These are phyloP conservation scores for Sporothrix protearum DNA, from an alignment of 2,329 filamentous ascomycete species.

Conservation along the genomic window DNA sequence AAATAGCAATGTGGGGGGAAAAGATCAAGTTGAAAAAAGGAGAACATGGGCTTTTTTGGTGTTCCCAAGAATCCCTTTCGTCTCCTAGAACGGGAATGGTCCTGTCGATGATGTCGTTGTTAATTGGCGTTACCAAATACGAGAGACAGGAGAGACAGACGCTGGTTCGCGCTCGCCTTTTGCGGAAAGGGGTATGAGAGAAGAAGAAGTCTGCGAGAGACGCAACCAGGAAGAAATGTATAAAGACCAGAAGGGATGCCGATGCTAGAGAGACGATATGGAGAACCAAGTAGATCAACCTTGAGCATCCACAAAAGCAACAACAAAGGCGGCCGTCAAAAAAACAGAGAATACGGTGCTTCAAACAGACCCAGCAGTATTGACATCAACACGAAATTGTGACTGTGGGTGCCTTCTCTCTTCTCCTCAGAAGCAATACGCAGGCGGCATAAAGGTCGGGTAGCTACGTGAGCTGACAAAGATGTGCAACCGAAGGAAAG, in stretches of 20 bases:
- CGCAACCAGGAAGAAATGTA: neutral
- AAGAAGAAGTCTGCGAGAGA: neutral
- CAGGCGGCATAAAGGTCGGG: neutral
- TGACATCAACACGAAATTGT: neutral
- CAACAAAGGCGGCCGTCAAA: no score
- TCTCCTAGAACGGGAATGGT: slow-evolving; percentile 11
- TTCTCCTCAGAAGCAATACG: neutral
- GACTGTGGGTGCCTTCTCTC: neutral
- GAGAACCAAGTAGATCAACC: neutral
- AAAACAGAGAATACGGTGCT: neutral
- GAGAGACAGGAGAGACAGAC: slow-evolving; percentile 18
- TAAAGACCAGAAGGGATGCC: neutral
- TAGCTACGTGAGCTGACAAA: neutral
- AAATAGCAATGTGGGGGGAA: neutral
- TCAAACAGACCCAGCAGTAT: neutral
- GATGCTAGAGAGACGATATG: neutral
- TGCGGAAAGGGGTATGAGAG: neutral
- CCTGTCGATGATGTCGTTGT: slow-evolving; percentile 15
- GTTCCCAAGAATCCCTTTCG: slow-evolving; percentile 9
- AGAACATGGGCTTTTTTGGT: slow-evolving; percentile 7
- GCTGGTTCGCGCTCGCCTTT: slow-evolving; percentile 3
- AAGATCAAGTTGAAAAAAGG: neutral
- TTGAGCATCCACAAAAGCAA: neutral
- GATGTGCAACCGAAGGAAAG: neutral
- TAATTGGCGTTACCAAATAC: slow-evolving; percentile 22